Evolutionary conservation across 805 yeast species (phyloP).

Genomic region (Metschnikowia reukaufii): DNA sequence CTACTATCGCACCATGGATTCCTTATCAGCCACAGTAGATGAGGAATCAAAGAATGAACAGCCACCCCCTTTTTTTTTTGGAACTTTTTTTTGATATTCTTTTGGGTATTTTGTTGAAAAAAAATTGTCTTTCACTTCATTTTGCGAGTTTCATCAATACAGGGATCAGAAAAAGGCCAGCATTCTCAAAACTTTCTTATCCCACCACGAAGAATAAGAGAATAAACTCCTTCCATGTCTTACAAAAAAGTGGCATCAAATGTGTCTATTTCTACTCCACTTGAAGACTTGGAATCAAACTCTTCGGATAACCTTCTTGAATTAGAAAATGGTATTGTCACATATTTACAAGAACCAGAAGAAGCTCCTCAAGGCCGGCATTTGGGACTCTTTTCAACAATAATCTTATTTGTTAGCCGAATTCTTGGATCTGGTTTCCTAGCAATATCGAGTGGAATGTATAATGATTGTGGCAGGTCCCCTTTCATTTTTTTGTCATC

Average conservation of each 20-base stretch:
- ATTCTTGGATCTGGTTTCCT: constrained; percentile 79
- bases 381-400: constrained; percentile 65
- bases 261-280: constrained; percentile 2
- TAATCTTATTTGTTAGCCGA: constrained; percentile 61
- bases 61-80: not conserved
- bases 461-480: constrained; percentile 67
- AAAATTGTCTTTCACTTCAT: not conserved
- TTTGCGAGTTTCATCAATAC: too few relatives aligned
- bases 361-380: constrained; percentile 75
- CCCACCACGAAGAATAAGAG: too few relatives aligned
- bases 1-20: constrained; percentile 1
- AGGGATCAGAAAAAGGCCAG: not conserved
- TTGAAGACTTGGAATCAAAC: constrained; percentile 11
- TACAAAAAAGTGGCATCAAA: constrained; percentile 11
- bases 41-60: not conserved
- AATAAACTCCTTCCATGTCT: constrained; percentile 6
- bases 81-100: not conserved
- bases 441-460: constrained; percentile 67
- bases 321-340: not conserved
- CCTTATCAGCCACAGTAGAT: constrained; percentile 17
- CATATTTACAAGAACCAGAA: constrained; percentile 36
- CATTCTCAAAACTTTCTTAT: not conserved
- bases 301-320: constrained; percentile 8
- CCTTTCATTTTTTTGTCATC: constrained; percentile 57
- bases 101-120: not conserved